These are phyloP conservation scores for Saksenaea oblongispora DNA, from an alignment of 371 early-diverging fungal species.

Conservation along the genomic window DNA sequence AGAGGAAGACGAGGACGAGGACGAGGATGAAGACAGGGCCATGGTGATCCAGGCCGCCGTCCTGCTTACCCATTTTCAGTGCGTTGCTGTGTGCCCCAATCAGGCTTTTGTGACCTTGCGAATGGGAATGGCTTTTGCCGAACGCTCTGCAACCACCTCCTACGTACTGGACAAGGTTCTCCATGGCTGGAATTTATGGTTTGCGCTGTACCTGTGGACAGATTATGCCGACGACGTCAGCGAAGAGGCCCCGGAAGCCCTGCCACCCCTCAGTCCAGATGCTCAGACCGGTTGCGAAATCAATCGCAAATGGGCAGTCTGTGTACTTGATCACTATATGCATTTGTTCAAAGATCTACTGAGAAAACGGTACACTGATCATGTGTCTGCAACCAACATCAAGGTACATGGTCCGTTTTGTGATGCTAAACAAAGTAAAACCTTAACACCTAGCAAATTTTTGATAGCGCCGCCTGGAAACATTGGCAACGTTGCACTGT, in stretches of 20 bases:
- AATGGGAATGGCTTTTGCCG: constrained; percentile 20
- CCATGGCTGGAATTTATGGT: constrained; percentile 20
- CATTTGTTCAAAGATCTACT: constrained; percentile 14
- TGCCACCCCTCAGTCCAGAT: not conserved
- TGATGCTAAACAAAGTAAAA: not conserved
- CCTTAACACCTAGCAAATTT: not conserved
- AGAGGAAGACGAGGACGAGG: not conserved
- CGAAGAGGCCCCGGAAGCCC: not conserved
- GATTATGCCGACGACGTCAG: not conserved
- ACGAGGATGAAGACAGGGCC: no score
- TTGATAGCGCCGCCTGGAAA: not conserved
- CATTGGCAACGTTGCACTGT: not conserved
- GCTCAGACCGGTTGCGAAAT: not conserved
- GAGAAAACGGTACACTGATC: not conserved
- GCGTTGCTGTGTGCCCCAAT: constrained; percentile 29
- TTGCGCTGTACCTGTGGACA: constrained; percentile 17
- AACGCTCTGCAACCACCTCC: not conserved
- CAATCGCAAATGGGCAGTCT: constrained; percentile 20
- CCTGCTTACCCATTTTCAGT: constrained; percentile 40
- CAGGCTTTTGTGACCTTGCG: constrained; percentile 33
- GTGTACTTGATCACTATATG: constrained; percentile 17
- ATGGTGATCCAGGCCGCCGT: constrained; percentile 27
- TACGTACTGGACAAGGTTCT: constrained; percentile 3
- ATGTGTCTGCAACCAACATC: constrained; percentile 7
- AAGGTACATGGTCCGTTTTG: constrained; percentile 12